phyloP scores from a whole-genome alignment of 306 rosid species.

The Vigna reflexopilosa region DNA sequence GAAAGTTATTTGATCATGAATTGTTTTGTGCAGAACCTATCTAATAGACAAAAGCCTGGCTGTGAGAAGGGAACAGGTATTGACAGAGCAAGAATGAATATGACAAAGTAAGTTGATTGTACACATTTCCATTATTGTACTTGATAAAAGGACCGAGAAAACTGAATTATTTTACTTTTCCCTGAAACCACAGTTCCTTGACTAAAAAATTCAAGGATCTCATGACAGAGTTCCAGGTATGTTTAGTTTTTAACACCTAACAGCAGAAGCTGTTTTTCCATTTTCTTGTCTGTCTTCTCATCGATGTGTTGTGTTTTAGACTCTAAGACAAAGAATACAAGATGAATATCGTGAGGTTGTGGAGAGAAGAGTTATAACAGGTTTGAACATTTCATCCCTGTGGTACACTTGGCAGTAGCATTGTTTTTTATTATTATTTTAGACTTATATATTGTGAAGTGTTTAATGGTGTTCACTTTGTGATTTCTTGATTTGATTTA shows the following conservation, averaged over 20 bases:
- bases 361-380: slow-evolving; percentile 98
- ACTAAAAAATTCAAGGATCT: slow-evolving; percentile 86
- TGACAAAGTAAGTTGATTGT: slow-evolving; percentile 76
- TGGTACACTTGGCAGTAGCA: slow-evolving; percentile 21
- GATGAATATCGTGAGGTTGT: slow-evolving; percentile 99
- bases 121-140: slow-evolving; percentile 25
- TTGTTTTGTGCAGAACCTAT: slow-evolving; percentile 68
- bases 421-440: not conserved
- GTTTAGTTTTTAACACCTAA: slow-evolving; percentile 11
- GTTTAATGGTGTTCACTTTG: slow-evolving; percentile 44
- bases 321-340: slow-evolving; percentile 92
- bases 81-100: slow-evolving; percentile 91
- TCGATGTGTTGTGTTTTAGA: slow-evolving; percentile 52
- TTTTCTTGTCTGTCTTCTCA: slow-evolving; percentile 45
- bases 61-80: slow-evolving; percentile 92
- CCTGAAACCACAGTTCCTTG: slow-evolving; percentile 67
- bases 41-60: slow-evolving; percentile 87
- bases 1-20: slow-evolving; percentile 31
- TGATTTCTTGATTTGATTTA: slow-evolving; percentile 45
- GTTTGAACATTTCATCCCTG: slow-evolving; percentile 53
- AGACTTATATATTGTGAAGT: not conserved
- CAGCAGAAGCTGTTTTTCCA: slow-evolving; percentile 28
- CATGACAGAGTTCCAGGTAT: slow-evolving; percentile 95
- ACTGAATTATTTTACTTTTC: slow-evolving; percentile 38
- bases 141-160: slow-evolving; percentile 22